phyloP scores from a whole-genome alignment of 202 grass and related monocot species.

The Carex arenaria region DNA sequence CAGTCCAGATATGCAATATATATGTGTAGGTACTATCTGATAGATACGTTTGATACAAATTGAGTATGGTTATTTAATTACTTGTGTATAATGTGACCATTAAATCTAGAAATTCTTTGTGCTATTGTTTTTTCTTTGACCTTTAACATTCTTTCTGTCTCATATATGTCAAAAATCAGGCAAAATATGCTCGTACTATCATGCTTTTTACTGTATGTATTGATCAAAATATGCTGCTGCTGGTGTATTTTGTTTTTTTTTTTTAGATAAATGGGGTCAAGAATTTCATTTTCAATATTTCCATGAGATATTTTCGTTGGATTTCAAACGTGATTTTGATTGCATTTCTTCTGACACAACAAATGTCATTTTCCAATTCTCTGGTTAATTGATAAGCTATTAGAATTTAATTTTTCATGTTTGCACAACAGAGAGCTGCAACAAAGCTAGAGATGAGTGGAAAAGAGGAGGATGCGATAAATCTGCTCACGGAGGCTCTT shows the following conservation, averaged over 20 bases:
- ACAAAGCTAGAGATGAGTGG: slow-evolving; percentile 15
- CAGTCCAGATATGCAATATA: neutral
- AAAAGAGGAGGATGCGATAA: neutral
- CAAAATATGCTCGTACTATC: too few species aligned
- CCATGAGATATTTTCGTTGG: too few species aligned
- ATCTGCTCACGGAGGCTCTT: neutral
- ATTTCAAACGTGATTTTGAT: too few species aligned
- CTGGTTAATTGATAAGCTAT: neutral
- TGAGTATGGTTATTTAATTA: neutral
- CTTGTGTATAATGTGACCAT: neutral
- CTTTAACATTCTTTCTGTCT: neutral
- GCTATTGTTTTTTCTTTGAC: neutral
- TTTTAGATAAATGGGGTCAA: too few species aligned
- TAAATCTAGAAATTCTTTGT: neutral
- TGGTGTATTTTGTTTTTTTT: neutral
- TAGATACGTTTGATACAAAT: neutral
- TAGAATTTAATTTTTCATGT: neutral
- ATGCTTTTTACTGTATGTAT: neutral
- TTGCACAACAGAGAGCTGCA: slow-evolving; percentile 14
- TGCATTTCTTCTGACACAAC: neutral
- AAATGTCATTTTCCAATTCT: neutral
- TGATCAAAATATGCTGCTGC: neutral
- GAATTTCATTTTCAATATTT: too few species aligned
- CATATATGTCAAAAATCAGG: neutral
- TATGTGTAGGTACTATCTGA: neutral